Evolutionary conservation across 2,329 filamentous ascomycete genomes (phyloP), one percentile per base, ranked within the genome.

Genomic region (Aspergillus hortae): DNA sequence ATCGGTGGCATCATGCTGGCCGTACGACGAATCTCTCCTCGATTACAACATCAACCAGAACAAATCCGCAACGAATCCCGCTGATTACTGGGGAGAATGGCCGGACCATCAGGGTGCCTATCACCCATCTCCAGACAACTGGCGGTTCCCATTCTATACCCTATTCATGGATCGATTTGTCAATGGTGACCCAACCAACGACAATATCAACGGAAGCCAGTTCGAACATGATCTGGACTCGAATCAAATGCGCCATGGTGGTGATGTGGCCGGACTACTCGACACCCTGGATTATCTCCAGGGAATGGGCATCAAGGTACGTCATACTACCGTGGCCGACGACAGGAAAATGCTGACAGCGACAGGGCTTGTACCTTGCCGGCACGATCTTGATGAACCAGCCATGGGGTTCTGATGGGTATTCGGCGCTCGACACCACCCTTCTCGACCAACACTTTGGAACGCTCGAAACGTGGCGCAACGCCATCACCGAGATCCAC

Each of bases 111-210:
- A 56, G 21, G 40, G 40, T 17, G 19, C n/a, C 11, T 86, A 81
- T 57, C 64, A 69, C n/a, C 68, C 73, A 0, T 86, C 83, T 15
- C 84, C 84, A 1, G 63, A 71, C 0, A 86, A 83, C 58, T 87
- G 84, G 84, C 76, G 84, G 25, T 79, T 87, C 55, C 84, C 84
- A 0, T 81, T 86, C 61, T 87, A 87, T 64, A 84, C 82, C 9
- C 70, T 87, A 42, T 85, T 85, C 62, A 67, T 85, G 10, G 84
- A 87, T 64, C 74, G 82, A 53, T 87, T 81, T 60, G 82, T 84
- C 38, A 86, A 87, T 59, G 84, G 84, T 21, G 80, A 87, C 58
- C 83, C 84, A 6, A 74, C 73, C 2, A 87, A 87, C 61, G 83
- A 87, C 63, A 79, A 86, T 60, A 77, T 77, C 43, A 86, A 86